Evolutionary conservation across 2,329 filamentous ascomycete species (phyloP).

Genomic region (Ceratocystis cubensis): DNA sequence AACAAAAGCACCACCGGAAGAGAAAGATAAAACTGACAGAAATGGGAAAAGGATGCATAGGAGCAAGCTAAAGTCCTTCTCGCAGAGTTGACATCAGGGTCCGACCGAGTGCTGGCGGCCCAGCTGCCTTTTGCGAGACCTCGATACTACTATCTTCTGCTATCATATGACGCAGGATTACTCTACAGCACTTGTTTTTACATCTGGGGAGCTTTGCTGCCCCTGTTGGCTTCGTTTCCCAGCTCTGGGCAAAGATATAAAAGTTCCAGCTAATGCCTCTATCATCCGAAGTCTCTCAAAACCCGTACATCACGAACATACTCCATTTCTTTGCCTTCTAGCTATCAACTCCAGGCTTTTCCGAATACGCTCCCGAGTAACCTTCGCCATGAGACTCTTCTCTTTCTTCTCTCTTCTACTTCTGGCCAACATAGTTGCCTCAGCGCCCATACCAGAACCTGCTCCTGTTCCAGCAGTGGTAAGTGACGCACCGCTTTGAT

Average conservation of each 20-base stretch:
- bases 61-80: neutral
- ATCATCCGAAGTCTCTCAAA: neutral
- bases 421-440: slow-evolving; percentile 25
- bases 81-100: neutral
- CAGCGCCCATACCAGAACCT: slow-evolving; percentile 25
- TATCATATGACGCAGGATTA: neutral
- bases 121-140: neutral
- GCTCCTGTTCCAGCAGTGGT: slow-evolving; percentile 24
- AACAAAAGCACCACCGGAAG: neutral
- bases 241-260: neutral
- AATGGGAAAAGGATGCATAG: neutral
- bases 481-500: neutral
- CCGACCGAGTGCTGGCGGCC: neutral
- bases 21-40: neutral
- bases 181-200: neutral
- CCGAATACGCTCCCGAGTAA: neutral
- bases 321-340: neutral
- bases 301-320: neutral
- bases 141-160: neutral
- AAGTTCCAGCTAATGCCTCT: neutral
- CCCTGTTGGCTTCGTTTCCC: neutral
- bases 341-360: neutral
- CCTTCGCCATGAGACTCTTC: slow-evolving; percentile 28
- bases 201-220: neutral
- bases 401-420: slow-evolving; percentile 24